Conservation (phyloP, 2,329 filamentous ascomycete genomes). For the Rutstroemia sp. region DNA sequence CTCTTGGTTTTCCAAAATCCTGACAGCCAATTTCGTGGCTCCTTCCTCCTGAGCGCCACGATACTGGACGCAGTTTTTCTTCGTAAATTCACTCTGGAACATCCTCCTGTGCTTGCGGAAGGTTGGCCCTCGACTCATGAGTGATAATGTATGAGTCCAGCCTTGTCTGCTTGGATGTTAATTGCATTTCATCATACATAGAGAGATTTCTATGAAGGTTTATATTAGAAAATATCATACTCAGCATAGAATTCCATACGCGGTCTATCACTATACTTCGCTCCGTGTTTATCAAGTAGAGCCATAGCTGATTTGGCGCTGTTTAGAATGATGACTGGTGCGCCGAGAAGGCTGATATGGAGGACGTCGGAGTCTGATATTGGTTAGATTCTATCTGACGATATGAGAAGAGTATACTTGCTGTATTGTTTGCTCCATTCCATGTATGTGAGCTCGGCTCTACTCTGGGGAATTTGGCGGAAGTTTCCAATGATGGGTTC, state of each 20-base stretch:
- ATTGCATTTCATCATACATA: background rate
- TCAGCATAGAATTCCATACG: constrained; percentile 29
- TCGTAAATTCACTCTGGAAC: constrained; percentile 38
- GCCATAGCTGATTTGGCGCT: constrained; percentile 35
- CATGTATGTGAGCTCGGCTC: constrained; percentile 9
- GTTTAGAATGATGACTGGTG: constrained; percentile 37
- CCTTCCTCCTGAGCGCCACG: constrained; percentile 29
- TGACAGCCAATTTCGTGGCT: constrained; percentile 11
- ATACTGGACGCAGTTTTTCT: constrained; percentile 31
- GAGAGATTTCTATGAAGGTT: background rate
- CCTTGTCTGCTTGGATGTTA: constrained; percentile 19
- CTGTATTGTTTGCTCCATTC: constrained; percentile 18
- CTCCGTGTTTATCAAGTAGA: constrained; percentile 37
- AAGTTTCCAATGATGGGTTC: constrained; percentile 15
- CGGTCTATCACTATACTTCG: constrained; percentile 39
- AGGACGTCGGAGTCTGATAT: constrained; percentile 22
- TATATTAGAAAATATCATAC: background rate
- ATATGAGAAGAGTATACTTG: constrained; percentile 2
- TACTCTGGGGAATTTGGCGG: constrained; percentile 10
- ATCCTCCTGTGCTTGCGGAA: constrained; percentile 38
- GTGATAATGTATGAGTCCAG: constrained; percentile 41
- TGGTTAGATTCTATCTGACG: background rate
- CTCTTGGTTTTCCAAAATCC: background rate
- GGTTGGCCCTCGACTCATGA: constrained; percentile 34
- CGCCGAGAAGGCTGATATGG: constrained; percentile 19